phyloP scores from a whole-genome alignment of 2,329 filamentous ascomycete genomes.

The Aspergillus tanneri region DNA sequence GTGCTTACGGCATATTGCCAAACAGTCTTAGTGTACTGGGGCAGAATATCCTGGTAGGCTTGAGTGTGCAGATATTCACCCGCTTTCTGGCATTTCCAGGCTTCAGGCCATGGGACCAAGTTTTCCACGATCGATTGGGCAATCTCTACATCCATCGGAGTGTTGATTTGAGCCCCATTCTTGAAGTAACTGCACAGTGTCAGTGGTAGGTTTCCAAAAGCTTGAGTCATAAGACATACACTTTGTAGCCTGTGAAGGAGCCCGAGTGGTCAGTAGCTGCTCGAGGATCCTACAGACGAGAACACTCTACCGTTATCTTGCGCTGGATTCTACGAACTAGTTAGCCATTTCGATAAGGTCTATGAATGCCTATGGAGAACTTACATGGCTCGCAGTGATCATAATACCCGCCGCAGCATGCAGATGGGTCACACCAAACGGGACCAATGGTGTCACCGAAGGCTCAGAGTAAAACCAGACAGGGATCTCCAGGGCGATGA shows the following conservation, averaged over 20 bases:
- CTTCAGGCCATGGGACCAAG: slow-evolving; percentile 48
- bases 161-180: slow-evolving; percentile 66
- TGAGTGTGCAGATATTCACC: slow-evolving; percentile 31
- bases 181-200: slow-evolving; percentile 53
- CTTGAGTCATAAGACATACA: slow-evolving; percentile 35
- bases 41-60: slow-evolving; percentile 29
- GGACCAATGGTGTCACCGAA: slow-evolving; percentile 61
- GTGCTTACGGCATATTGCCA: slow-evolving; percentile 33
- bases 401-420: slow-evolving; percentile 61
- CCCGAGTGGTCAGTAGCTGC: slow-evolving; percentile 13
- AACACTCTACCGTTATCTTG: slow-evolving; percentile 55
- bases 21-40: slow-evolving; percentile 32
- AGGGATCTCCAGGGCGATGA: slow-evolving; percentile 57
- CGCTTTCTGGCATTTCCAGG: slow-evolving; percentile 50
- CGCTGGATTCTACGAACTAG: slow-evolving; percentile 54
- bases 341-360: background rate
- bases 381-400: slow-evolving; percentile 63
- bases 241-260: slow-evolving; percentile 57
- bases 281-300: background rate
- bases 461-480: slow-evolving; percentile 60
- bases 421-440: slow-evolving; percentile 58
- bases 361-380: slow-evolving; percentile 13
- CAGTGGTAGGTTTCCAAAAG: slow-evolving; percentile 15
- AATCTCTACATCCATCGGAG: slow-evolving; percentile 61
- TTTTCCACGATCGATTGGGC: slow-evolving; percentile 57